Evolutionary conservation across 371 early-diverging fungal genomes (phyloP), one percentile per base, ranked within the genome.

Genomic region (Umbelopsis sp.): DNA sequence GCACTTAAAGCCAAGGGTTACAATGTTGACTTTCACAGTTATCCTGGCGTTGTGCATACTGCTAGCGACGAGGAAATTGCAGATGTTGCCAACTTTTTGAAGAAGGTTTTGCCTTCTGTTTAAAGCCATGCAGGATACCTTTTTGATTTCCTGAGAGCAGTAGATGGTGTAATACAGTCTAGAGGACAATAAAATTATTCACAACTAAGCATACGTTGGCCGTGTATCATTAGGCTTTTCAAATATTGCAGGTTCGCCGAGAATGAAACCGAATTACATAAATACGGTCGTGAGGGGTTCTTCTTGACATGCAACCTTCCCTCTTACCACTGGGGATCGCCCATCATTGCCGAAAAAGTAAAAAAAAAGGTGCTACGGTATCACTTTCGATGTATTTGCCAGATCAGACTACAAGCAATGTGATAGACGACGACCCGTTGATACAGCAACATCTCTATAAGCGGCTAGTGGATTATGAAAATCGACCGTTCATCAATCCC

Each of bases 1-100:
- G 70, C 75, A 41, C 77, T 98, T 22, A 76, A 88, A 69, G 73
- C 87, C 38, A 71, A 84, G 64, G 92, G 92, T 18, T 90, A 89
- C 70, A 75, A 87, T n/a, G 85, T 95, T 44, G 83, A 79, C 3
- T 93, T 94, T 77, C 89, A 89, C 67, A 85, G 90, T 3, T 98
- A 97, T 74, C 76, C 75, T 48, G 86, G 89, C 37, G 87, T 98
- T 86, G 89, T 84, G 11, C 98, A 98, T 74, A 86, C 90, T 14
- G 85, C 91, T 10, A 84, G 82, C 63, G 76, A 77, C n/a, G 76
- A 93, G 20, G 98, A 98, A 78, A 44, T 96, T 35, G 32, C 50
- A 20, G 95, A 96, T 73, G 72, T 98, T 70, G 78, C 85, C 22
- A 65, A 65, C 25, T 97, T 95, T 76, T 73, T 96, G 70, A 71